These are phyloP conservation scores for Lycium ferocissimum DNA, from an alignment of 257 asterid genomes.

Conservation along the genomic window DNA sequence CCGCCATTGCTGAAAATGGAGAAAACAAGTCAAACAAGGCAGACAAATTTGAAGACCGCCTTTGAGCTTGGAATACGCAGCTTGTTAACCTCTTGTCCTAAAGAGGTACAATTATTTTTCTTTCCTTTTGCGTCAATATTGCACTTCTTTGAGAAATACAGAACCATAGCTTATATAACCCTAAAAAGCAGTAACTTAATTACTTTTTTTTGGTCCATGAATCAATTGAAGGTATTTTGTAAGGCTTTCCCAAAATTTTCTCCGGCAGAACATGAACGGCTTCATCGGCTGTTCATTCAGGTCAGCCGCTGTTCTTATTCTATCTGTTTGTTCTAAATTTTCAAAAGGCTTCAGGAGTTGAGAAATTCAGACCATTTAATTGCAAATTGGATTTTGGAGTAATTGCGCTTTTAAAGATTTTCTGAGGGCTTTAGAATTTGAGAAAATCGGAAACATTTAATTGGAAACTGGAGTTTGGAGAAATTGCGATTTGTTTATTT, in stretches of 20 bases:
- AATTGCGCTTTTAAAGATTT: background rate
- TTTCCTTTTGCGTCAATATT: background rate
- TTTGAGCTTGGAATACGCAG: conserved; percentile 5
- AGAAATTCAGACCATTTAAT: background rate
- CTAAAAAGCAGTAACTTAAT: background rate
- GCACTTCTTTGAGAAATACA: background rate
- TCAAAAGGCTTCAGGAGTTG: background rate
- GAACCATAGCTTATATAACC: background rate
- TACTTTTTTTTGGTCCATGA: background rate
- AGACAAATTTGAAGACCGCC: conserved; percentile 10
- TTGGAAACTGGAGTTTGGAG: background rate
- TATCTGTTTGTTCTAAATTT: background rate
- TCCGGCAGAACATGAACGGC: conserved; percentile 38
- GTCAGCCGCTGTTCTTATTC: conserved; percentile 21
- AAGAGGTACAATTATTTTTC: background rate
- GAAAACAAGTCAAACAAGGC: background rate
- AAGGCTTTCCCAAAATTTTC: conserved; percentile 37
- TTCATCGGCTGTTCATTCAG: conserved; percentile 42
- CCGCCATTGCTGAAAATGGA: conserved; percentile 16
- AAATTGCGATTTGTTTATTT: background rate
- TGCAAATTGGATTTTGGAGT: background rate
- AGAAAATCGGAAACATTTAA: background rate
- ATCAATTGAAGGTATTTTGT: conserved; percentile 34
- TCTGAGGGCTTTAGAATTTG: background rate
- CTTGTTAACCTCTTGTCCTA: background rate